Base-by-base conservation (phyloP, 345 rosid genomes). In the Boechera divaricarpa region DNA sequence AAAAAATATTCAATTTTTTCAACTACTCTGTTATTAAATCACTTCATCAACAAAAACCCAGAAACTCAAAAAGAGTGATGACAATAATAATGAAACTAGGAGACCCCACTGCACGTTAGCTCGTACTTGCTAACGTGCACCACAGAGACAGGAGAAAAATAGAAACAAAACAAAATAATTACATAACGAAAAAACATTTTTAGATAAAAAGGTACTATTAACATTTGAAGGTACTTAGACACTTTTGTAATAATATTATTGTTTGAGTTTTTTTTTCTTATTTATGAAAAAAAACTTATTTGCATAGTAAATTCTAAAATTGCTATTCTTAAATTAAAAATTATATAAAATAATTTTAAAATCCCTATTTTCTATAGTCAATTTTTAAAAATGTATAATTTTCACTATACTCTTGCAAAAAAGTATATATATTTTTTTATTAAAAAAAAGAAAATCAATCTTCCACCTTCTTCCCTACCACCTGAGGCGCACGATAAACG, bases 91-190 rank as follows among this genome's bases (percentile, higher is more conserved):
- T 26, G 29, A 48, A 64, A 44, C 10, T 12, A n/a, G 9, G 67
- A 63, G 67, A 1, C 36, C 26, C 10, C 42, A 75, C 87, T 81
- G 79, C 83, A 84, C 38, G 80, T 71, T 84, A 72, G 45, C 69
- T 53, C 75, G 54, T 54, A 24, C 28, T 41, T 60, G 85, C 90
- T 85, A 86, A 77, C 83, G 44, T 87, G 73, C 82, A 72, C 86
- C 48, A 69, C 1, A 60, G 21, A 29, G 29, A 41, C 54, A 16
- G 42, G 26, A 21, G 41, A 2, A 29, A 39, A 52, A 63, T 36
- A 42, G 4, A 4, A 5, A 48, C 38, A 7, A 39, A 62, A 7
- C 2, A 10, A 6, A 24, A 11, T 12, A 39, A 24, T 24, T 39
- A 6, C 7, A 63, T 11, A 61, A 9, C 24, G 24, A 0, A 39